Percentiles rank a stretch among this genome's conserved stretches.
phyloP scores from a whole-genome alignment of 148 eudicot genomes.

The Rhododendron molle region DNA sequence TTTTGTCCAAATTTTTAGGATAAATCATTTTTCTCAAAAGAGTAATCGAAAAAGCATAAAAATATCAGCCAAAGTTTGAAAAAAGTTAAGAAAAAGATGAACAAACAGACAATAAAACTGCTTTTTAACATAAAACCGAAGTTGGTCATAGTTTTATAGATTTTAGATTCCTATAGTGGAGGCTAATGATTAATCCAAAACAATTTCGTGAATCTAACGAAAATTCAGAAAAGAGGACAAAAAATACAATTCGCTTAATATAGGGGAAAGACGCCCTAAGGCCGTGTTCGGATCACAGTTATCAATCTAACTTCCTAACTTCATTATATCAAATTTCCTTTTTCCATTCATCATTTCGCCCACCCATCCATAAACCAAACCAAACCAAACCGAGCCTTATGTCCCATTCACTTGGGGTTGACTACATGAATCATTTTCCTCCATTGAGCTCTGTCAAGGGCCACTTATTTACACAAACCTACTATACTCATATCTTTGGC shows the following conservation, averaged over 20 bases:
- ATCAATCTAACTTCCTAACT: background rate
- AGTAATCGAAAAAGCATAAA: background rate
- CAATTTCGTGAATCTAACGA: background rate
- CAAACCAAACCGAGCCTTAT: too few species aligned
- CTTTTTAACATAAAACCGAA: too few species aligned
- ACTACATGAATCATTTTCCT: too few species aligned
- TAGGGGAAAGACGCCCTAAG: background rate
- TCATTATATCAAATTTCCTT: background rate
- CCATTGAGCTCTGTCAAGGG: too few species aligned
- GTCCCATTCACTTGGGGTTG: too few species aligned
- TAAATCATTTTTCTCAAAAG: background rate
- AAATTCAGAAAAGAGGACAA: background rate
- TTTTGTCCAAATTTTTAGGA: background rate
- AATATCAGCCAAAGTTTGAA: background rate
- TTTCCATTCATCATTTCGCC: background rate
- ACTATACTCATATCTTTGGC: too few species aligned
- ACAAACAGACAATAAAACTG: background rate
- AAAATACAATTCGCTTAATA: background rate
- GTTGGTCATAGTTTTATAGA: background rate
- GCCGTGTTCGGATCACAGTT: background rate
- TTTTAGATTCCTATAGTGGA: background rate
- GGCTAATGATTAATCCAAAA: background rate
- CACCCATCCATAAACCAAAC: background rate
- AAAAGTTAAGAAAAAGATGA: background rate
- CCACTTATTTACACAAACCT: background rate